These are phyloP conservation scores for Cercospora sesami DNA, from an alignment of 2,329 filamentous ascomycete genomes.

Conservation along the genomic window DNA sequence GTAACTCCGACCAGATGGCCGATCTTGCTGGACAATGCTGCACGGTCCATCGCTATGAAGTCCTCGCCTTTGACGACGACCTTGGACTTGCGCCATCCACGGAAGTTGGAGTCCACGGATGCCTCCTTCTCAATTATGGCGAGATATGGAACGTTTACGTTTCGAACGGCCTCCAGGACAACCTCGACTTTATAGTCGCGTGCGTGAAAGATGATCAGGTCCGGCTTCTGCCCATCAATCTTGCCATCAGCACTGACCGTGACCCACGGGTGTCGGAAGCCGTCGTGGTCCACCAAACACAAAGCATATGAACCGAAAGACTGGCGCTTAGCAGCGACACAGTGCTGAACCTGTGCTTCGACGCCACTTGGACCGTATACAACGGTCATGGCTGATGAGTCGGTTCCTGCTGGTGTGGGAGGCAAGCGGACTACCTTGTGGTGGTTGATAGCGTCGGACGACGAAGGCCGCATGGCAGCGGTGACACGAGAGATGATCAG, in stretches of 20 bases:
- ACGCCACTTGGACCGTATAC: slow-evolving; percentile 22
- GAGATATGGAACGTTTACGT: slow-evolving; percentile 9
- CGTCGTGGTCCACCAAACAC: slow-evolving; percentile 21
- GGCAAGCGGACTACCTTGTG: slow-evolving; percentile 23
- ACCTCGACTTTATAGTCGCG: neutral
- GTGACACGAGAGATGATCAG: slow-evolving; percentile 23
- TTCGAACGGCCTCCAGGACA: slow-evolving; percentile 14
- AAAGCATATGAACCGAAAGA: slow-evolving; percentile 15
- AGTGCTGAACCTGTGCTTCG: slow-evolving; percentile 28
- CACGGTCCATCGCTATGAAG: slow-evolving; percentile 3
- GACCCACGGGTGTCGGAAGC: slow-evolving; percentile 21
- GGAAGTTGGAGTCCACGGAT: too few species aligned
- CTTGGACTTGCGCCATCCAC: too few species aligned
- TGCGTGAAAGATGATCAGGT: slow-evolving; percentile 23
- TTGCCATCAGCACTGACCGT: slow-evolving; percentile 23
- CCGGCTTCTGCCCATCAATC: slow-evolving; percentile 19
- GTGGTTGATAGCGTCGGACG: neutral
- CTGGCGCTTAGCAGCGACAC: slow-evolving; percentile 22
- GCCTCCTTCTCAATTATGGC: neutral
- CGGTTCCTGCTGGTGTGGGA: slow-evolving; percentile 24
- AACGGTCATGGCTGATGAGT: slow-evolving; percentile 18
- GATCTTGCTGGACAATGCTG: neutral
- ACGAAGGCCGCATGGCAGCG: slow-evolving; percentile 10
- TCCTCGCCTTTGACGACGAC: neutral
- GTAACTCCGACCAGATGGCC: neutral